These are phyloP conservation scores for Somion occarium DNA, from an alignment of 1,284 basidiomycete genomes.

Conservation along the genomic window DNA sequence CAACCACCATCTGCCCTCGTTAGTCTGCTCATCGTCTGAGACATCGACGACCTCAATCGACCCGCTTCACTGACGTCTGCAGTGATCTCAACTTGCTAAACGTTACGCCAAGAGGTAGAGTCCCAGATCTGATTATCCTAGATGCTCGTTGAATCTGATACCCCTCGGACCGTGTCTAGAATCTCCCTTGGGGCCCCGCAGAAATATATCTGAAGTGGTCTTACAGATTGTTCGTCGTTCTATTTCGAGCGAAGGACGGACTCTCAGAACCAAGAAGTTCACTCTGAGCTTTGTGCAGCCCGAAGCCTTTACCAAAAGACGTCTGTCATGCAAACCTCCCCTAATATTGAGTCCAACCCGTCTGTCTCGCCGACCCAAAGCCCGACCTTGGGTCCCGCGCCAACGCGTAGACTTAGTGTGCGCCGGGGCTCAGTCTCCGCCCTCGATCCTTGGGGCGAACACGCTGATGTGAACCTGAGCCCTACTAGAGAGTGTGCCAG, in stretches of 20 bases:
- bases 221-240: no score
- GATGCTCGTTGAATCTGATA: neutral
- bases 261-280: neutral
- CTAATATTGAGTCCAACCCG: conserved; percentile 5
- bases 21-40: neutral
- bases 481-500: conserved; percentile 53
- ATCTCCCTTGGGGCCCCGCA: neutral
- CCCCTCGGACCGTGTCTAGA: neutral
- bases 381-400: conserved; percentile 21
- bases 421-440: conserved; percentile 65
- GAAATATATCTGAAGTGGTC: neutral
- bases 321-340: neutral
- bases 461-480: conserved; percentile 46
- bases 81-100: no score
- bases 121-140: neutral
- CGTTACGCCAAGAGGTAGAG: neutral
- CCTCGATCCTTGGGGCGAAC: conserved; percentile 57
- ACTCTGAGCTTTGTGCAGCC: no score
- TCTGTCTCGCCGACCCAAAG: conserved; percentile 21
- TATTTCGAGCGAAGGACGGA: neutral
- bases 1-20: neutral
- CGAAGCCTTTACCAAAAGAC: neutral
- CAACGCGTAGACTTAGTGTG: conserved; percentile 39
- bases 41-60: no score
- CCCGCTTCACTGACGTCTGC: no score